These are phyloP conservation scores for Venturia nashicola DNA, from an alignment of 2,329 filamentous ascomycete species.

Conservation along the genomic window DNA sequence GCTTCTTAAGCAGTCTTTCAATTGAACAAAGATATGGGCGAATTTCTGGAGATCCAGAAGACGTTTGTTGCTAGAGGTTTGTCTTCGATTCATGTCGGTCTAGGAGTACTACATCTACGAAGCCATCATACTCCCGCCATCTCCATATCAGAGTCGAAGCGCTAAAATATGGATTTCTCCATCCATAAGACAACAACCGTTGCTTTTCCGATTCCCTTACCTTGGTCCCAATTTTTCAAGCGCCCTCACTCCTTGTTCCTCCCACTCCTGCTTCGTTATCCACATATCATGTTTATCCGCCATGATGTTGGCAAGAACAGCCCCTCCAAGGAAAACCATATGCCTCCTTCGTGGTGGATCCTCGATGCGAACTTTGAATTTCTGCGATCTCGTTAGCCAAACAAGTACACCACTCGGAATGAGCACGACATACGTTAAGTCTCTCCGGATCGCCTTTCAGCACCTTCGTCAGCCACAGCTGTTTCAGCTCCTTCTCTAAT, in stretches of 20 bases:
- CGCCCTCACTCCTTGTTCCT: conserved; percentile 74
- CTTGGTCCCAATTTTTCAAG: conserved; percentile 80
- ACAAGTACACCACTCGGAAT: neutral
- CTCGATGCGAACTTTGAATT: conserved; percentile 99
- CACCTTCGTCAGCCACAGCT: conserved; percentile 90
- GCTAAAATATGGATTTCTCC: neutral
- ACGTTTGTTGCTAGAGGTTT: no score
- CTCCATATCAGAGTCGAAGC: no score
- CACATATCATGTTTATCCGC: conserved; percentile 98
- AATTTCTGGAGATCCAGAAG: no score
- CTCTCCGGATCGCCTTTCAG: conserved; percentile 85
- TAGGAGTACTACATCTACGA: neutral
- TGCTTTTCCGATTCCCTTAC: neutral
- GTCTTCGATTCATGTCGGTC: neutral
- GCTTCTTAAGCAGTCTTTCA: neutral
- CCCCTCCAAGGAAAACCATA: conserved; percentile 98
- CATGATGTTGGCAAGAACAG: conserved; percentile 96
- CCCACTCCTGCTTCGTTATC: conserved; percentile 95
- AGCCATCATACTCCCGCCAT: neutral
- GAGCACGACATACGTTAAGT: conserved; percentile 42
- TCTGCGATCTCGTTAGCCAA: conserved; percentile 33
- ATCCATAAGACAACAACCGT: neutral
- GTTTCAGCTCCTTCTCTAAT: conserved; percentile 96
- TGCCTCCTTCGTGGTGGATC: conserved; percentile 90
- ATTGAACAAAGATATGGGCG: no score